Evolutionary conservation across 345 rosid genomes (phyloP), one percentile per base, ranked within the genome.

Genomic region (Eucalyptus pauciflora): DNA sequence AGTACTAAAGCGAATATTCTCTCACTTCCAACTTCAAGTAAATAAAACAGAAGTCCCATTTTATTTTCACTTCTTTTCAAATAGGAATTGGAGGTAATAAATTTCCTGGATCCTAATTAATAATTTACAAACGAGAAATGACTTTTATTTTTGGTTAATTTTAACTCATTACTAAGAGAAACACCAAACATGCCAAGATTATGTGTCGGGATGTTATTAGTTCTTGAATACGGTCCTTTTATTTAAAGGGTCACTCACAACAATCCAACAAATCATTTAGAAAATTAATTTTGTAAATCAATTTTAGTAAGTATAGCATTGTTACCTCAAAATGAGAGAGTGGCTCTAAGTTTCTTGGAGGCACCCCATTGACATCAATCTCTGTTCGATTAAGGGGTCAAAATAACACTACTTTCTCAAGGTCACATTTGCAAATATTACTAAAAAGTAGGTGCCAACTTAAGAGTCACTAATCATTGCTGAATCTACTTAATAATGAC

Each of bases 1-100:
- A 64, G 41, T 0, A 14, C 33, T n/a, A 7, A 16, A n/a, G 7
- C 3, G 0, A 64, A n/a, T 64, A 7, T n/a, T 64, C 20, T 2
- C 10, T n/a, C 76, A n/a, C 1, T 64, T 64, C 10, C 20, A 60
- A 60, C 14, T 27, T 60, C 6, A 60, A 27, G 0, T 60, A 60
- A 27, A 27, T 0, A 27, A 12, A 60, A 60, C 0, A 4, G 0
- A 13, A 0, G 0, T 27, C 4, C 15, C 67, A 60, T 60, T 25
- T 25, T 60, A 60, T 60, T 58, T 58, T 58, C 64, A 58, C 67
- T 58, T 60, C 25, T 52, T 52, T 52, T 52, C 2, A 7, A 20
- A 52, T 1, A 52, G 1, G 25, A 52, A 52, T 52, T 8, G 58
- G 5, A 60, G 67, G 67, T 60, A 60, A 60, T 27, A 60, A 60